A percentile compares a stretch with the other conserved stretches of the same genome.
phyloP scores from a whole-genome alignment of 2,329 filamentous ascomycete genomes.

The Colletotrichum orbiculare region DNA sequence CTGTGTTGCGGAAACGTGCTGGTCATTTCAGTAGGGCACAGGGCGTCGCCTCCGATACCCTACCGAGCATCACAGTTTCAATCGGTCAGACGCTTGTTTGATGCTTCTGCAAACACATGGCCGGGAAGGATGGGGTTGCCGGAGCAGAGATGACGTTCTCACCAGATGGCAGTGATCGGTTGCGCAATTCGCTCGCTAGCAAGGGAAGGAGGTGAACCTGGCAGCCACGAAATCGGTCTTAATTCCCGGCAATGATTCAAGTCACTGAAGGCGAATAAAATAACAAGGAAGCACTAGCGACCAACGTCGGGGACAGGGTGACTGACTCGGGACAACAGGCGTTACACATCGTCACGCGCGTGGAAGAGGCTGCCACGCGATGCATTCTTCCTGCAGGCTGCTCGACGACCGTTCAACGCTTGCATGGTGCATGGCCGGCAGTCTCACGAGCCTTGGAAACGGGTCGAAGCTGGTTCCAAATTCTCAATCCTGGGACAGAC shows the following conservation, averaged over 20 bases:
- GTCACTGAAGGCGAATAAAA: slow-evolving; percentile 3
- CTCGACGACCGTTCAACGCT: not conserved
- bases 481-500: no score
- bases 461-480: no score
- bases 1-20: no score
- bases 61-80: no score
- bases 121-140: slow-evolving; percentile 7
- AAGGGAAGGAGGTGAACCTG: slow-evolving; percentile 6
- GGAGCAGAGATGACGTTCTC: slow-evolving; percentile 10
- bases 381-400: not conserved
- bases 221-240: slow-evolving; percentile 19
- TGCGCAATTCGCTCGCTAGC: slow-evolving; percentile 7
- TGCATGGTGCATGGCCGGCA: not conserved
- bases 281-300: slow-evolving; percentile 21
- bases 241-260: slow-evolving; percentile 16
- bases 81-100: no score
- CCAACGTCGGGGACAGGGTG: slow-evolving; percentile 4
- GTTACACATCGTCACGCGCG: slow-evolving; percentile 16
- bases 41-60: no score
- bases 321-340: slow-evolving; percentile 27
- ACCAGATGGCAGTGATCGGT: slow-evolving; percentile 4
- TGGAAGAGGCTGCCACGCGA: slow-evolving; percentile 9
- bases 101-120: not conserved
- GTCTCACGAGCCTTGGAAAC: no score
- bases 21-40: no score